These are phyloP conservation scores for Pythium monospermum DNA, from an alignment of 352 stramenopile genomes.

Conservation along the genomic window DNA sequence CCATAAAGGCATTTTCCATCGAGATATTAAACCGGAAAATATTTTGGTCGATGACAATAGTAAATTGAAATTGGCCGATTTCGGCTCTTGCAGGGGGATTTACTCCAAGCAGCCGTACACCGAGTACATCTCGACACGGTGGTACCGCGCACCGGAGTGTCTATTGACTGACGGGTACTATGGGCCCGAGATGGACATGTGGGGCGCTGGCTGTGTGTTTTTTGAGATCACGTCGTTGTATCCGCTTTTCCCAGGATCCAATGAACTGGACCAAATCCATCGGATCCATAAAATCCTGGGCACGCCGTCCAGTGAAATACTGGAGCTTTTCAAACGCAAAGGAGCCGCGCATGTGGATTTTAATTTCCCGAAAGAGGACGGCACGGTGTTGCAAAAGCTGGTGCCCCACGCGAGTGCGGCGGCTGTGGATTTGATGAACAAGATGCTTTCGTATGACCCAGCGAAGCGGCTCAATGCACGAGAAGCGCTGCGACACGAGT, in stretches of 20 bases:
- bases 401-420: slow-evolving; percentile 84
- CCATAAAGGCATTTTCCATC: slow-evolving; percentile 95
- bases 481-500: slow-evolving; percentile 87
- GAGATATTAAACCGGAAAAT: slow-evolving; percentile 96
- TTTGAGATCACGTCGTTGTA: slow-evolving; percentile 95
- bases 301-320: slow-evolving; percentile 77
- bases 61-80: slow-evolving; percentile 93
- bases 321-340: slow-evolving; percentile 89
- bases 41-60: slow-evolving; percentile 88
- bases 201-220: slow-evolving; percentile 93
- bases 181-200: slow-evolving; percentile 95
- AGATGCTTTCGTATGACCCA: slow-evolving; percentile 88
- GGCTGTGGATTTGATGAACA: slow-evolving; percentile 86
- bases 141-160: slow-evolving; percentile 94
- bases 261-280: slow-evolving; percentile 95
- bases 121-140: slow-evolving; percentile 96
- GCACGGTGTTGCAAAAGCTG: slow-evolving; percentile 77
- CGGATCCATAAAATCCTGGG: slow-evolving; percentile 94
- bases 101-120: slow-evolving; percentile 96
- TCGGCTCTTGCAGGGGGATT: slow-evolving; percentile 93
- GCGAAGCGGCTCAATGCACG: slow-evolving; percentile 87
- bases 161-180: slow-evolving; percentile 95
- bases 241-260: slow-evolving; percentile 91
- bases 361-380: slow-evolving; percentile 87
- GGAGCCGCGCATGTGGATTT: slow-evolving; percentile 92